phyloP scores from a whole-genome alignment of 2,329 filamentous ascomycete species.

The Fusarium tricinctum region DNA sequence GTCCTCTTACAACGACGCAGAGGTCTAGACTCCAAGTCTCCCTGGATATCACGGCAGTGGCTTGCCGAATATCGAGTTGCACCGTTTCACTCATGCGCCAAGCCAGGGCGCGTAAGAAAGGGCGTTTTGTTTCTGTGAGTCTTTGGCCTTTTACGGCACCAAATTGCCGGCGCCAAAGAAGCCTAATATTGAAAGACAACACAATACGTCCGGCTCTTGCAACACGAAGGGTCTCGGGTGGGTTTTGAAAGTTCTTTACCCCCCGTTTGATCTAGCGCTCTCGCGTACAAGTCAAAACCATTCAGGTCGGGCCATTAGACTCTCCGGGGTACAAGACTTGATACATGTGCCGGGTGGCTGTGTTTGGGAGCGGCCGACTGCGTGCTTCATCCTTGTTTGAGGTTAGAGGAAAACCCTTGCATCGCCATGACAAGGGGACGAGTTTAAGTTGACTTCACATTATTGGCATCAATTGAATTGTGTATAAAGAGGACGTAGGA shows the following conservation, averaged over 20 bases:
- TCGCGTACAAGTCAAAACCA: constrained; percentile 21
- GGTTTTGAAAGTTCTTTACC: constrained; percentile 3
- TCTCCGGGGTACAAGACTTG: constrained; percentile 19
- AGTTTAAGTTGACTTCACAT: constrained; percentile 16
- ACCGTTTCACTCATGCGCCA: neutral
- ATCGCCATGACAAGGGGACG: neutral
- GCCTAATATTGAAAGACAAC: constrained; percentile 1
- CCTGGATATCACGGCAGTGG: constrained; percentile 11
- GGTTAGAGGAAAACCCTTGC: constrained; percentile 20
- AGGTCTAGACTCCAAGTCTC: neutral
- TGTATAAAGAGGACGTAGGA: constrained; percentile 28
- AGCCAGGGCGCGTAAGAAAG: constrained; percentile 4
- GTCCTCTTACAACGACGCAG: neutral
- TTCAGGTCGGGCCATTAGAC: constrained; percentile 34
- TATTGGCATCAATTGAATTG: constrained; percentile 6
- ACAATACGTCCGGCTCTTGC: neutral
- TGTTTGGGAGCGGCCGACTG: constrained; percentile 32
- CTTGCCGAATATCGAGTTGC: neutral
- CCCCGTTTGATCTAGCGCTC: constrained; percentile 32
- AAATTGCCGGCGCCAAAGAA: constrained; percentile 14
- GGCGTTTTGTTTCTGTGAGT: neutral
- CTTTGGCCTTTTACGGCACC: constrained; percentile 8
- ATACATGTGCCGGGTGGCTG: constrained; percentile 26
- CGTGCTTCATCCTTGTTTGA: constrained; percentile 42
- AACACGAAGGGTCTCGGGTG: constrained; percentile 29